Evolutionary conservation across 2,329 filamentous ascomycete species (phyloP).

Genomic region (Ambrosiella beaveri): DNA sequence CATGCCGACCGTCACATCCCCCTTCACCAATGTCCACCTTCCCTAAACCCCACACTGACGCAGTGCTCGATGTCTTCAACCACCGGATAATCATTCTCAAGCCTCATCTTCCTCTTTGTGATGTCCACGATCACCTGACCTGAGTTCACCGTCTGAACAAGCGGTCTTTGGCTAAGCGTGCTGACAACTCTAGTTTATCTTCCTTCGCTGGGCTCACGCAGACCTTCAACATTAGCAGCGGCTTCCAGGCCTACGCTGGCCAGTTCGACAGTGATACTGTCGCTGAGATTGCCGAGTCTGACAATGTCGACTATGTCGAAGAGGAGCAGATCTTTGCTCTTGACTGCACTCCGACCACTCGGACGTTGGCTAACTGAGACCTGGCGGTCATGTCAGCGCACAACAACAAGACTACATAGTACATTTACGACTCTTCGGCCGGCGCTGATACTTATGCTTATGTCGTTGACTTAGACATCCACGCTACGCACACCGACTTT

Average conservation of each 20-base stretch:
- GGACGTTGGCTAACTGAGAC: slow-evolving; percentile 19
- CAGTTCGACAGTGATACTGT: slow-evolving; percentile 26
- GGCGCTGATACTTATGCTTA: slow-evolving; percentile 17
- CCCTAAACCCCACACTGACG: neutral
- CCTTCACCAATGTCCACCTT: neutral
- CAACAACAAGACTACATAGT: slow-evolving; percentile 16
- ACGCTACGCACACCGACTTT: slow-evolving; percentile 14
- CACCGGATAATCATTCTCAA: slow-evolving; percentile 29
- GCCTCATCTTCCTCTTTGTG: slow-evolving; percentile 17
- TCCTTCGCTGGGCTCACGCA: neutral
- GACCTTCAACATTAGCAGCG: neutral
- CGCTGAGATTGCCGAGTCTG: slow-evolving; percentile 22
- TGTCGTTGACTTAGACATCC: slow-evolving; percentile 17
- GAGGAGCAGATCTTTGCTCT: neutral
- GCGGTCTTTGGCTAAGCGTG: slow-evolving; percentile 19
- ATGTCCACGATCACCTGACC: slow-evolving; percentile 20
- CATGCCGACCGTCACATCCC: neutral
- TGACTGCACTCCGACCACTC: slow-evolving; percentile 13
- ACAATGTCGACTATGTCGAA: slow-evolving; percentile 22
- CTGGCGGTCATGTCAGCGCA: slow-evolving; percentile 18
- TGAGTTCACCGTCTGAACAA: slow-evolving; percentile 20
- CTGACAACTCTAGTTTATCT: slow-evolving; percentile 14
- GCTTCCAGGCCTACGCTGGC: slow-evolving; percentile 24
- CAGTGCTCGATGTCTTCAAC: neutral
- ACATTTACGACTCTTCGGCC: slow-evolving; percentile 15